A percentile compares a stretch with the other conserved stretches of the same genome.
phyloP scores from a whole-genome alignment of 768 basidiomycete genomes.

The Pleurotus citrinopileatus region DNA sequence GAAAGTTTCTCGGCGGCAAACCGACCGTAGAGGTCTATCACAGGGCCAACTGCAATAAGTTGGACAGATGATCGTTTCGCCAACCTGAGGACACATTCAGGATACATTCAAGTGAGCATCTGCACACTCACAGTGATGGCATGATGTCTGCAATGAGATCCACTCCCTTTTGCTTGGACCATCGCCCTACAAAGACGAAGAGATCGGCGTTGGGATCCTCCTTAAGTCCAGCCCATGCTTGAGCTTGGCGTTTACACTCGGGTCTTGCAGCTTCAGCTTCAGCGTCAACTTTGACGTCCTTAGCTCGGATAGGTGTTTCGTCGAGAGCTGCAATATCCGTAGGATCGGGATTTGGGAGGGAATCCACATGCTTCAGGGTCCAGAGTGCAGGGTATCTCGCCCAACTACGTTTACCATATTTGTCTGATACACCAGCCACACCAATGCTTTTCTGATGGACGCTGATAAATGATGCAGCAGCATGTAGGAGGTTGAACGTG shows the following conservation, averaged over 20 bases:
- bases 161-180: conserved; percentile 99
- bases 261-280: conserved; percentile 88
- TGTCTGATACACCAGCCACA: conserved; percentile 96
- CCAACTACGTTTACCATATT: conserved; percentile 97
- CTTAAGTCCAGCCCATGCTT: conserved; percentile 93
- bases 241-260: conserved; percentile 86
- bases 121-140: conserved; percentile 69
- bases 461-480: conserved; percentile 89
- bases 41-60: conserved; percentile 86
- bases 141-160: conserved; percentile 95
- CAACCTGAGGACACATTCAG: conserved; percentile 43
- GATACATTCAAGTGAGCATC: not conserved
- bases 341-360: conserved; percentile 92
- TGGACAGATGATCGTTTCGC: conserved; percentile 87
- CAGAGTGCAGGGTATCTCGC: conserved; percentile 94
- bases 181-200: conserved; percentile 95
- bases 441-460: conserved; percentile 91
- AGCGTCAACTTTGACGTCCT: conserved; percentile 74
- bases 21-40: conserved; percentile 93
- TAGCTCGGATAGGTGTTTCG: conserved; percentile 67
- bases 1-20: conserved; percentile 94
- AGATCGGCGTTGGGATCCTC: conserved; percentile 88
- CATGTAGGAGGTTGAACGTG: conserved; percentile 94
- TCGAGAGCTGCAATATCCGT: conserved; percentile 93
- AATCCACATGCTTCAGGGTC: conserved; percentile 95